Base-by-base conservation (phyloP, 2,329 filamentous ascomycete genomes). In the Teratosphaeria viscida region DNA sequence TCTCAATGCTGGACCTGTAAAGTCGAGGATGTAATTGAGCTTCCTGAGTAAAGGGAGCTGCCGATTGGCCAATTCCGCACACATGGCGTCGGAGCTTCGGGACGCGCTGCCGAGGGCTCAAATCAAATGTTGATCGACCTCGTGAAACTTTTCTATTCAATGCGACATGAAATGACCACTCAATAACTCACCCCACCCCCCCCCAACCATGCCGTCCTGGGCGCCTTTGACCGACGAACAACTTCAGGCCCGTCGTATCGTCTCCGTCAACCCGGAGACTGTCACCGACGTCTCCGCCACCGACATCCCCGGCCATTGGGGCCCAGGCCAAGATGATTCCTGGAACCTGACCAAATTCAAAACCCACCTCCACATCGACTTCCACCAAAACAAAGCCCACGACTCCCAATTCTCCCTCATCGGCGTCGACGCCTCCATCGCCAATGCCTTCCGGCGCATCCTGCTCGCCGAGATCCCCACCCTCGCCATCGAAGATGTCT, bases 371-470 rank as follows among this genome's bases (percentile, higher is more conserved):
- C 78, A 81, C 62, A 82, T 99, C 71, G 75, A 88, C 65, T 95
- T 96, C 73, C 90, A 97, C 82, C 81, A 89, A 66, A 94, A 95
- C 74, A 82, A 88, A 55, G 82, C 82, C 61, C 82, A 85, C 71
- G 85, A 96, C 69, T 80, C 90, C 52, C 87, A 87, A 59, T 99
- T 99, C 79, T 96, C 92, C 37, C 85, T 99, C 64, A 82, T 96
- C 68, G 92, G 92, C 67, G 78, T 96, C 68, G 94, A 99, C 73
- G 91, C 94, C 70, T 87, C 90, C 58, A 85, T 99, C 72, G 90
- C 94, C 71, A 99, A 99, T 74, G 94, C 95, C 71, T 96, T 97
- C 80, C 91, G 94, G 62, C 90, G 94, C 68, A 97, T 97, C 69
- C 82, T 97, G 69, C 88, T 99, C 74, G 84, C 92, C 66, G 95